Conservation (phyloP, 2,329 filamentous ascomycete species). For the Neurospora sp. region DNA sequence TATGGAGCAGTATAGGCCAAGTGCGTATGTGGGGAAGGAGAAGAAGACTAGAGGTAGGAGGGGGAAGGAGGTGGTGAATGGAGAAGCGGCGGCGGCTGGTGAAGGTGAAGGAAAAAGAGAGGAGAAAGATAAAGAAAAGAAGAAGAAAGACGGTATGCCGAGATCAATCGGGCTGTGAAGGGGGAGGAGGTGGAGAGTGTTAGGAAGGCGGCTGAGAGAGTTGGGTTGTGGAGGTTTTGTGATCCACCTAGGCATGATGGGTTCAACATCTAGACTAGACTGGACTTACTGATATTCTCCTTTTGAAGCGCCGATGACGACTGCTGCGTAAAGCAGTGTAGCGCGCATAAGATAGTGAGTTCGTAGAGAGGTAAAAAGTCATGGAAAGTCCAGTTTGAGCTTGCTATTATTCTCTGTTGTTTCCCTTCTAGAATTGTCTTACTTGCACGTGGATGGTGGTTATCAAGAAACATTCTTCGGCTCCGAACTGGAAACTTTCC, state of each 20-base stretch:
- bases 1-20: constrained; percentile 81
- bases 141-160: constrained; percentile 53
- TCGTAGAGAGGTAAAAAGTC: not conserved
- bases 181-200: constrained; percentile 57
- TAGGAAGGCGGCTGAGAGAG: constrained; percentile 55
- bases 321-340: too few species aligned
- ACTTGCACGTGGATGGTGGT: not conserved
- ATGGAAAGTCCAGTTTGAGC: not conserved
- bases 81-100: constrained; percentile 16
- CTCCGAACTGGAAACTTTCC: not conserved
- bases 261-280: constrained; percentile 33
- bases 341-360: too few species aligned
- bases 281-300: not conserved
- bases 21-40: constrained; percentile 70
- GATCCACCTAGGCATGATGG: constrained; percentile 48
- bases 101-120: constrained; percentile 3
- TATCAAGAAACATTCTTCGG: not conserved
- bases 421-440: not conserved
- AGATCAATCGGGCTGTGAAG: constrained; percentile 66
- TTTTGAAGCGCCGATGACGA: not conserved
- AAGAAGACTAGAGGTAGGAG: constrained; percentile 30
- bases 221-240: constrained; percentile 71
- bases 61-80: constrained; percentile 15
- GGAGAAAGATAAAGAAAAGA: not conserved
- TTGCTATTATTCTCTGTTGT: not conserved